Percentiles rank a stretch among this genome's conserved stretches.
phyloP scores from a whole-genome alignment of 1,284 basidiomycete genomes.

The Lignosus rhinocerotis region DNA sequence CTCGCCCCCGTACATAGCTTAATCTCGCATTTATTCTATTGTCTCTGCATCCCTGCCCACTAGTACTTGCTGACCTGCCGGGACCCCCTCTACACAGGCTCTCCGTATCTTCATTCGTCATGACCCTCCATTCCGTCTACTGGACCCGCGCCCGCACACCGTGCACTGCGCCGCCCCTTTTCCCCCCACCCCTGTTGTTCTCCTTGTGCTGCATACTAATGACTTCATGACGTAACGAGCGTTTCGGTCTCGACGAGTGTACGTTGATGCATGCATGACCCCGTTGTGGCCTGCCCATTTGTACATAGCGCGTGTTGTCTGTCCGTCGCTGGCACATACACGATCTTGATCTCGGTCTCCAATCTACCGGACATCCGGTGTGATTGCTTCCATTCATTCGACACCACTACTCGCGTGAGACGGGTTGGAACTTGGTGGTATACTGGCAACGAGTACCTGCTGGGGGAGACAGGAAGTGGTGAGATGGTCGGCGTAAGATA shows the following conservation, averaged over 20 bases:
- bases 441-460: too few relatives aligned
- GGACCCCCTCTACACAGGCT: background rate
- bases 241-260: slow-evolving; percentile 12
- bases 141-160: background rate
- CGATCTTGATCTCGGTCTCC: background rate
- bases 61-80: background rate
- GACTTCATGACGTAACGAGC: slow-evolving; percentile 22
- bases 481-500: too few relatives aligned
- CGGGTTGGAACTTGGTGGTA: too few relatives aligned
- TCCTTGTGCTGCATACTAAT: slow-evolving; percentile 13
- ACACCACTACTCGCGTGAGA: too few relatives aligned
- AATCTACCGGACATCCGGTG: background rate
- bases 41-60: slow-evolving; percentile 4
- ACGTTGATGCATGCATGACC: slow-evolving; percentile 11
- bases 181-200: background rate
- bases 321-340: slow-evolving; percentile 1
- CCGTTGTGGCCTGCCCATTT: slow-evolving; percentile 1
- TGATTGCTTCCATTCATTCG: too few relatives aligned
- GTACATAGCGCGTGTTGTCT: slow-evolving; percentile 6
- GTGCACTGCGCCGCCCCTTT: slow-evolving; percentile 5
- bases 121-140: background rate
- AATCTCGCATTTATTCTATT: slow-evolving; percentile 18
- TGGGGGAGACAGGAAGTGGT: too few relatives aligned
- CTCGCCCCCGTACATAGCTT: slow-evolving; percentile 6
- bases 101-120: background rate